phyloP scores from a whole-genome alignment of 2,329 filamentous ascomycete species.

The Coleophoma crateriformis region DNA sequence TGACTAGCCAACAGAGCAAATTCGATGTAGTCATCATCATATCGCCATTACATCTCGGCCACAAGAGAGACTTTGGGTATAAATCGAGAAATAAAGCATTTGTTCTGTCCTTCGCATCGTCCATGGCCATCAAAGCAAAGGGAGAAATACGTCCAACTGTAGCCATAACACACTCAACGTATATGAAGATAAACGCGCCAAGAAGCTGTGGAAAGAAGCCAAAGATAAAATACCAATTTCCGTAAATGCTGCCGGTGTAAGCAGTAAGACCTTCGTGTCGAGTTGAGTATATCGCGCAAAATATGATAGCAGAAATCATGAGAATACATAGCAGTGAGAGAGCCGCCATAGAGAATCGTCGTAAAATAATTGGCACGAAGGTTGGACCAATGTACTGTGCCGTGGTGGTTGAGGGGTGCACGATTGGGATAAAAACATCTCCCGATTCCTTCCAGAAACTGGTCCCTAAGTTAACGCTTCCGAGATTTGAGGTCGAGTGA shows the following conservation, averaged over 20 bases:
- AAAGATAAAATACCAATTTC: slow-evolving; percentile 77
- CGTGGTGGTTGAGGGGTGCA: slow-evolving; percentile 35
- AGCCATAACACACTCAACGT: slow-evolving; percentile 68
- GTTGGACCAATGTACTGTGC: slow-evolving; percentile 48
- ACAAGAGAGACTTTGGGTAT: slow-evolving; percentile 57
- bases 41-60: slow-evolving; percentile 64
- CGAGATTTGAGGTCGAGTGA: slow-evolving; percentile 5
- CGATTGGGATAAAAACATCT: slow-evolving; percentile 36
- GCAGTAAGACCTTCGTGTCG: slow-evolving; percentile 58
- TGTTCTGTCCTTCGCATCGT: slow-evolving; percentile 51
- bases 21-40: slow-evolving; percentile 61
- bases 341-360: slow-evolving; percentile 55
- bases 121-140: slow-evolving; percentile 70
- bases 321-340: slow-evolving; percentile 57
- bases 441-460: slow-evolving; percentile 24
- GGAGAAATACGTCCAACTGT: slow-evolving; percentile 74
- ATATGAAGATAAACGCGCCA: slow-evolving; percentile 66
- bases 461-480: slow-evolving; percentile 2
- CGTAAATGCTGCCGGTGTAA: slow-evolving; percentile 63
- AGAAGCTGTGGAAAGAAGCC: slow-evolving; percentile 78
- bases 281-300: slow-evolving; percentile 65
- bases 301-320: slow-evolving; percentile 68
- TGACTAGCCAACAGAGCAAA: slow-evolving; percentile 68
- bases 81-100: slow-evolving; percentile 61
- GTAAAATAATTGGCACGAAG: slow-evolving; percentile 68